These are phyloP conservation scores for Pythium sp. DNA, from an alignment of 352 stramenopile genomes.

Conservation along the genomic window DNA sequence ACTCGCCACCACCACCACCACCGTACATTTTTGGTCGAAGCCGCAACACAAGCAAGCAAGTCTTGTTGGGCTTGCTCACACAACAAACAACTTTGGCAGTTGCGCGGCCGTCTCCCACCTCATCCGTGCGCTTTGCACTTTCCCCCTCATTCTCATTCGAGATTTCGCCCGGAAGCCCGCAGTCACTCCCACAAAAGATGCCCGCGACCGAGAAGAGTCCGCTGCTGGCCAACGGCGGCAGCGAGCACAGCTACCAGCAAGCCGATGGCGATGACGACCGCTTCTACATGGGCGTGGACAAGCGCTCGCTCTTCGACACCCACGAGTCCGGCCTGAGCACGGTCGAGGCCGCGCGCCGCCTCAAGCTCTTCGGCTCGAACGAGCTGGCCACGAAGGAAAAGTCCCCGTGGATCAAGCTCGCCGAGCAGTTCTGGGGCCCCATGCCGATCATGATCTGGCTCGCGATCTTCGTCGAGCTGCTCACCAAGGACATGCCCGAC, in stretches of 20 bases:
- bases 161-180: conserved; percentile 2
- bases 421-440: conserved; percentile 71
- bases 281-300: conserved; percentile 83
- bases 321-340: conserved; percentile 71
- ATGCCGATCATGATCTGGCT: conserved; percentile 93
- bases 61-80: not conserved
- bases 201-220: conserved; percentile 54
- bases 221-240: conserved; percentile 39
- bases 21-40: not conserved
- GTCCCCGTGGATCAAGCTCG: conserved; percentile 50
- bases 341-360: conserved; percentile 62
- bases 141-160: conserved; percentile 18
- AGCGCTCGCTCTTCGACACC: conserved; percentile 68
- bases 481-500: conserved; percentile 49
- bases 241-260: conserved; percentile 27
- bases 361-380: conserved; percentile 89
- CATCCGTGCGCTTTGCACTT: not conserved
- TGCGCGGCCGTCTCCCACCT: not conserved
- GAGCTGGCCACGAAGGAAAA: conserved; percentile 65
- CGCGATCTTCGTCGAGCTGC: conserved; percentile 80
- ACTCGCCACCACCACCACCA: not conserved
- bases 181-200: not conserved
- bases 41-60: not conserved
- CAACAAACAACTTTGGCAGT: not conserved
- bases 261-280: conserved; percentile 40